These are phyloP conservation scores for Backusella morwellensis DNA, from an alignment of 192 early-diverging fungal species.

Conservation along the genomic window DNA sequence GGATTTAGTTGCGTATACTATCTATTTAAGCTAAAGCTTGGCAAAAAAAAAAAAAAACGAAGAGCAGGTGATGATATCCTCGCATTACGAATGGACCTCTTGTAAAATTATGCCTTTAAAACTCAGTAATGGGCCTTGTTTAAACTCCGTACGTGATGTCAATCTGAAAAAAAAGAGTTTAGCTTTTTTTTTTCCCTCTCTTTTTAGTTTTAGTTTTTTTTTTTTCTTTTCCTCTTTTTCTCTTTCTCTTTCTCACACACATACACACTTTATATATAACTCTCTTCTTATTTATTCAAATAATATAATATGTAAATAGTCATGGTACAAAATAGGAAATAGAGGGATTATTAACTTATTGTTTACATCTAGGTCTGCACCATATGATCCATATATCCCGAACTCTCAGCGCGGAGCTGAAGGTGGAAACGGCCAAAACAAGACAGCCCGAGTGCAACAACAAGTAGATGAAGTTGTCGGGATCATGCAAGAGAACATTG, in stretches of 20 bases:
- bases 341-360: neutral
- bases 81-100: neutral
- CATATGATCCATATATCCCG: slow-evolving; percentile 40
- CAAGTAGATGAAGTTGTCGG: slow-evolving; percentile 89
- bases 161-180: neutral
- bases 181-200: neutral
- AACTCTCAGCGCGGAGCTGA: slow-evolving; percentile 17
- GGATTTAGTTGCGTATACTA: neutral
- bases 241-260: neutral
- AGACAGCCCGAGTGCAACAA: slow-evolving; percentile 68
- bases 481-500: slow-evolving; percentile 94
- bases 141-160: neutral
- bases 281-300: neutral
- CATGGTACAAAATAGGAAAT: neutral
- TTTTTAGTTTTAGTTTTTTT: neutral
- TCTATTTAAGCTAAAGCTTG: neutral
- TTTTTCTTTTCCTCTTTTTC: neutral
- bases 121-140: neutral
- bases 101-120: neutral
- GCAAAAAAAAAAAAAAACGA: neutral
- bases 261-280: neutral
- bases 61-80: neutral
- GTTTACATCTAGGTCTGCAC: slow-evolving; percentile 31
- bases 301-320: neutral
- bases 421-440: slow-evolving; percentile 30